A percentile compares a stretch with the other conserved stretches of the same genome.
These are phyloP conservation scores for Plectosphaerella sp. DNA, from an alignment of 2,329 filamentous ascomycete genomes.

Conservation along the genomic window DNA sequence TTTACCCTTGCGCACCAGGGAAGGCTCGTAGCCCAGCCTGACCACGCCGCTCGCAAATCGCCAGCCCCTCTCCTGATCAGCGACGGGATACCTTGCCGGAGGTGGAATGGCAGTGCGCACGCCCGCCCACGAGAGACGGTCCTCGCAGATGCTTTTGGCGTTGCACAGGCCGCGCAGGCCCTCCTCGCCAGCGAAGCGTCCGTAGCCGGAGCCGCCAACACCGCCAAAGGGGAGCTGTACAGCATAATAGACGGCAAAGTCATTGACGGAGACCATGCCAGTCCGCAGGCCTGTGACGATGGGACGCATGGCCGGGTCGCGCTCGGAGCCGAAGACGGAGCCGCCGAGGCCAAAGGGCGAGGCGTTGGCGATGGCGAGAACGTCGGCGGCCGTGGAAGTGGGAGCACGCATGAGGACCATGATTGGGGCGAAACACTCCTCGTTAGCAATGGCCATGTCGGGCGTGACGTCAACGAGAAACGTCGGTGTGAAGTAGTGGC, in stretches of 20 bases:
- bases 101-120: constrained; percentile 74
- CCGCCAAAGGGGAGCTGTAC: constrained; percentile 94
- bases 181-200: constrained; percentile 87
- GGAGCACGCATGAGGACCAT: constrained; percentile 77
- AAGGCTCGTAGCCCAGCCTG: constrained; percentile 54
- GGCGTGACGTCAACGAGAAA: constrained; percentile 85
- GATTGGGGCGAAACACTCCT: constrained; percentile 90
- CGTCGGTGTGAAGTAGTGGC: constrained; percentile 91
- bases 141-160: constrained; percentile 78
- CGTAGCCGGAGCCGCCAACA: constrained; percentile 84
- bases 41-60: constrained; percentile 58
- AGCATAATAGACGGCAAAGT: constrained; percentile 91
- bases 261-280: constrained; percentile 93
- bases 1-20: constrained; percentile 28
- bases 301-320: constrained; percentile 52
- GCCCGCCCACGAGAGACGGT: constrained; percentile 59
- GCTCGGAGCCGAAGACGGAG: constrained; percentile 74
- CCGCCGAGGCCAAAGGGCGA: constrained; percentile 83
- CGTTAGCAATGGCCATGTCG: constrained; percentile 80
- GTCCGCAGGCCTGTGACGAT: constrained; percentile 68
- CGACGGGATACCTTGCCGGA: constrained; percentile 77
- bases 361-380: constrained; percentile 77
- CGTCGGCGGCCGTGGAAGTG: constrained; percentile 53
- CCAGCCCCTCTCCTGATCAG: constrained; percentile 59
- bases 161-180: constrained; percentile 84